Evolutionary conservation across 768 basidiomycete species (phyloP), one percentile per base, ranked within the genome.

Genomic region (Rhodosporidiobolus sp.): DNA sequence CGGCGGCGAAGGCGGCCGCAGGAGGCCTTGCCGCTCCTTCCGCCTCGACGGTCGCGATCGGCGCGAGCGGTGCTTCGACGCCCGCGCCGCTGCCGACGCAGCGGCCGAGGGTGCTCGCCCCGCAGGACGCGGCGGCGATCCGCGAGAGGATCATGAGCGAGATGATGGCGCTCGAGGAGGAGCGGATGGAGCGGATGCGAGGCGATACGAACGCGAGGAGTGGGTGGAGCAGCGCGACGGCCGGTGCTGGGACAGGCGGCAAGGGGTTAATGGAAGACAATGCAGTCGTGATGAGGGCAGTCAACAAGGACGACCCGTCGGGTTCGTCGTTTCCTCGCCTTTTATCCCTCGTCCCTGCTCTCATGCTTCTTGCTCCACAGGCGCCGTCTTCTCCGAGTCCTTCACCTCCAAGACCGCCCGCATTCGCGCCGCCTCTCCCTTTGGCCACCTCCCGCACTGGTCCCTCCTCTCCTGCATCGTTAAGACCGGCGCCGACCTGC

Each of bases 101-200:
- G 46, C 72, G 78, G 0, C 73, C 71, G 34, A 35, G 75, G 11
- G 77, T 79, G 63, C 83, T 99, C 32, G 89, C 91, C 73, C 84
- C 87, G 26, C 84, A 88, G 5, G 93, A 97, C 80, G 95, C 94
- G 8, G 85, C 90, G 1, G 90, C 90, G 2, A 99, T 99, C 76
- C 87, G 92, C 24, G 90, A 93, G 76, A 86, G 94, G 30, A 99
- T 99, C 72, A 99, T 99, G 96, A 88, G 90, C 77, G 96, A 99
- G 84, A 99, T 99, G 96, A 84, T 97, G 73, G 85, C 92, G 32
- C 83, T 99, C 35, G 96, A 99, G 81, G 94, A 98, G 80, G 93
- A 98, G 80, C 87, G 96, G 34, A 94, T 99, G 88, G 87, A 90
- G 70, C 86, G 94, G 28, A 78, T 79, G 78, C 59, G 73, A 5